Evolutionary conservation across 257 asterid species (phyloP).

Genomic region (Forsythia suspensa): DNA sequence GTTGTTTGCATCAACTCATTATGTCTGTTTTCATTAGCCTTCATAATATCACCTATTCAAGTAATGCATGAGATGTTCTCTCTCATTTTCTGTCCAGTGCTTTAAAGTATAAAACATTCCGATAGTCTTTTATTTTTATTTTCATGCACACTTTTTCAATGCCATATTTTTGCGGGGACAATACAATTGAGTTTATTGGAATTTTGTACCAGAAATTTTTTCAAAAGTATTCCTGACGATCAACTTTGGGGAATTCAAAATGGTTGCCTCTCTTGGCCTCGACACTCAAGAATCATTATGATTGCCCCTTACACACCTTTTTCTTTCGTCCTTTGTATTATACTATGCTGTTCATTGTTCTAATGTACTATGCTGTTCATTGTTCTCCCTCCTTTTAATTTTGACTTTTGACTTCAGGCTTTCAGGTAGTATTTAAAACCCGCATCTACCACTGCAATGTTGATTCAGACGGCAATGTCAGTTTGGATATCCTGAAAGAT

Average conservation of each 20-base stretch:
- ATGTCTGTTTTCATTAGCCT: neutral
- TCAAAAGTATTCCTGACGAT: neutral
- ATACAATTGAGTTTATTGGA: neutral
- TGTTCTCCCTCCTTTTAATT: constrained; percentile 15
- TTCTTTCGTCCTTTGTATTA: neutral
- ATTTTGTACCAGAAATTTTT: neutral
- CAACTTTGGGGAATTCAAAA: neutral
- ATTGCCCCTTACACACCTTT: neutral
- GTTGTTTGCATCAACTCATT: neutral
- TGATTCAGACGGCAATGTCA: constrained; percentile 71
- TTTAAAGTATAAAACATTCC: neutral
- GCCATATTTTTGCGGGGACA: neutral
- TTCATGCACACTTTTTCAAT: too few species aligned
- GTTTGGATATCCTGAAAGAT: constrained; percentile 85
- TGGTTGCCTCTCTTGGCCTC: neutral
- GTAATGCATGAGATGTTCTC: neutral
- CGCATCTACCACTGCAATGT: constrained; percentile 91
- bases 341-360: neutral
- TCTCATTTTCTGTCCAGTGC: neutral
- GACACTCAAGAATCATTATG: neutral
- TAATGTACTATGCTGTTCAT: neutral
- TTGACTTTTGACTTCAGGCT: constrained; percentile 45
- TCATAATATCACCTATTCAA: neutral
- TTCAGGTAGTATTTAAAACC: constrained; percentile 91
- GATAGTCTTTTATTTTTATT: neutral